phyloP scores from a whole-genome alignment of 140 eudicot species.

The Ambrosia hybrid region DNA sequence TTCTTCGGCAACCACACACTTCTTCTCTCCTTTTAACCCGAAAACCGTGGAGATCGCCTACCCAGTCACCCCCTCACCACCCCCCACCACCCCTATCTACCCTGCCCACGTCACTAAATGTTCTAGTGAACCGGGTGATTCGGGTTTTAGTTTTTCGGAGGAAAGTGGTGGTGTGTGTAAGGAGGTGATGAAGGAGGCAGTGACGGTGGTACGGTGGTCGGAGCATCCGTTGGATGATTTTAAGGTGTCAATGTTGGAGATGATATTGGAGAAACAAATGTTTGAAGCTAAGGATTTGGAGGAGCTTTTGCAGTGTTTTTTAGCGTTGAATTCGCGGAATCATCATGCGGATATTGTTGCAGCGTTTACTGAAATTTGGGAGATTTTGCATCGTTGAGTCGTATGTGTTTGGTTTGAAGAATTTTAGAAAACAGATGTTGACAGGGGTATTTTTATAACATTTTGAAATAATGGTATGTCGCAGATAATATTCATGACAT shows the following conservation, averaged over 20 bases:
- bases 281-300: slow-evolving; percentile 62
- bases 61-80: slow-evolving; percentile 55
- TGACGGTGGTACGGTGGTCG: slow-evolving; percentile 64
- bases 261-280: slow-evolving; percentile 66
- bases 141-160: slow-evolving; percentile 1
- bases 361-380: slow-evolving; percentile 68
- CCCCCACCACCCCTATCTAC: slow-evolving; percentile 50
- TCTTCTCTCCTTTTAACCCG: slow-evolving; percentile 45
- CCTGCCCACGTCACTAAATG: slow-evolving; percentile 24
- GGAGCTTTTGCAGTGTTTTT: slow-evolving; percentile 61
- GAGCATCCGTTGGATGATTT: slow-evolving; percentile 65
- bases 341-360: slow-evolving; percentile 62
- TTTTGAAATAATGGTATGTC: too few species aligned
- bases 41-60: slow-evolving; percentile 43
- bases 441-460: neutral
- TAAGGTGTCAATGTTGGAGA: slow-evolving; percentile 74
- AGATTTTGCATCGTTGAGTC: slow-evolving; percentile 31
- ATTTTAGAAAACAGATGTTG: neutral
- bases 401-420: neutral
- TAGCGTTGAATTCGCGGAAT: slow-evolving; percentile 51
- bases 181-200: slow-evolving; percentile 42
- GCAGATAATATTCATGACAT: too few species aligned
- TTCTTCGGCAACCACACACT: slow-evolving; percentile 10
- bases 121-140: too few species aligned
- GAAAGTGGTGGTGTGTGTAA: slow-evolving; percentile 21